phyloP scores from a whole-genome alignment of 106 monocot genomes.

The Chionographis japonica region DNA sequence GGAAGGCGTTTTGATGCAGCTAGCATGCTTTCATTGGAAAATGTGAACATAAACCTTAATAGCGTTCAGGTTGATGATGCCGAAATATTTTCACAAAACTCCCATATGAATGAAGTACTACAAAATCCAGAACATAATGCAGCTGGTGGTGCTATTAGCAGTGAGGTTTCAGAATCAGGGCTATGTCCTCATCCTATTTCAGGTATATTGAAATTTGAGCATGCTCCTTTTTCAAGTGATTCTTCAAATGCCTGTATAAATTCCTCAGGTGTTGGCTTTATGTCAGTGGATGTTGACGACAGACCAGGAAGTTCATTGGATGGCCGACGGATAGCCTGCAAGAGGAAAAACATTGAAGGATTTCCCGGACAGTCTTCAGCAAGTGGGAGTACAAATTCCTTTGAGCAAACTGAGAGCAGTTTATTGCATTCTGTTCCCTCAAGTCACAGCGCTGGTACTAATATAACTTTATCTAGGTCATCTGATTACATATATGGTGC shows the following conservation, averaged over 20 bases:
- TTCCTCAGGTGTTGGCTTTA: constrained; percentile 18
- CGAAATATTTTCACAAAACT: constrained; percentile 17
- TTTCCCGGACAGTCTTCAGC: constrained; percentile 49
- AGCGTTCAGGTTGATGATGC: constrained; percentile 23
- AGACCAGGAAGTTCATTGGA: constrained; percentile 52
- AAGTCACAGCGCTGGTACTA: constrained; percentile 14
- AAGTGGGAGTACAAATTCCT: constrained; percentile 31
- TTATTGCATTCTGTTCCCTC: constrained; percentile 22
- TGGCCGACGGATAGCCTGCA: constrained; percentile 45
- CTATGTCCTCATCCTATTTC: constrained; percentile 22
- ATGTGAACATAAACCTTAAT: constrained; percentile 37
- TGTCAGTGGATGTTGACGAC: constrained; percentile 29
- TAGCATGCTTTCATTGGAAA: constrained; percentile 21
- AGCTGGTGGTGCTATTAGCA: neutral
- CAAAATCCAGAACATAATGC: constrained; percentile 15
- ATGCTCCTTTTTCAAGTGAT: constrained; percentile 16
- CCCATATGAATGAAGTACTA: constrained; percentile 8
- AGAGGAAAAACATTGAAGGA: constrained; percentile 81
- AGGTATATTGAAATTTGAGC: constrained; percentile 10
- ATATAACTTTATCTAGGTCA: constrained; percentile 23
- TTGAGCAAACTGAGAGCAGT: constrained; percentile 24
- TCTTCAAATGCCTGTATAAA: constrained; percentile 20
- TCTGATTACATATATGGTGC: constrained; percentile 21
- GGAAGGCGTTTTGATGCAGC: constrained; percentile 22
- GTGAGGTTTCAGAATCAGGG: constrained; percentile 16